Evolutionary conservation across 305 asterid genomes (phyloP).

Genomic region (Fraxinus floribunda): DNA sequence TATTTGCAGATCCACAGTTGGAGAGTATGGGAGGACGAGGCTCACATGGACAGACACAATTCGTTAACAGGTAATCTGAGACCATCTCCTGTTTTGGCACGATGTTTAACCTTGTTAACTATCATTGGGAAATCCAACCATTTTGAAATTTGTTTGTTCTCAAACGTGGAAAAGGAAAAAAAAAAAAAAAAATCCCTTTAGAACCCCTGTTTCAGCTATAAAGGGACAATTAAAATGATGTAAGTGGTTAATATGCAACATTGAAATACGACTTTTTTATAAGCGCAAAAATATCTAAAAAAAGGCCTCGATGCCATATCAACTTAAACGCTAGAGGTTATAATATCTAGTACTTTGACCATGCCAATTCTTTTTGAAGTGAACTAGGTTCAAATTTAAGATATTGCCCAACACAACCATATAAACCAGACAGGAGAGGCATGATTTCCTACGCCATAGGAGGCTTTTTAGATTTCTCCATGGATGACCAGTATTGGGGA

Average conservation of each 20-base stretch:
- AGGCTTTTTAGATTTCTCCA: not conserved
- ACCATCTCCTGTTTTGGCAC: not conserved
- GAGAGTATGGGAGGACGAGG: conserved; percentile 98
- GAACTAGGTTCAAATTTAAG: not conserved
- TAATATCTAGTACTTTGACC: not conserved
- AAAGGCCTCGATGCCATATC: not conserved
- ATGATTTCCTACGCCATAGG: not conserved
- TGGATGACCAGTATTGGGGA: not conserved
- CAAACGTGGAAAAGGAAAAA: not conserved
- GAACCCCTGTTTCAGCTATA: not conserved
- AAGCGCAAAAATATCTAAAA: not conserved
- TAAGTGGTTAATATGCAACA: not conserved
- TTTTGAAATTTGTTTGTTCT: not conserved
- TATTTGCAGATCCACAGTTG: conserved; percentile 78
- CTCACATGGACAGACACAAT: conserved; percentile 68
- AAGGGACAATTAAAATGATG: not conserved
- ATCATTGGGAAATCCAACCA: conserved; percentile 14
- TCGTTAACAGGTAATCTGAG: conserved; percentile 58
- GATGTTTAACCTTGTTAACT: conserved; percentile 7
- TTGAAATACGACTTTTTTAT: not conserved
- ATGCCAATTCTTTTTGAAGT: not conserved
- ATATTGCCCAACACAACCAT: not conserved
- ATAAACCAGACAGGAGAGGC: not conserved
- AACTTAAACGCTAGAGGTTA: not conserved
- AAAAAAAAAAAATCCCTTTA: not conserved